Evolutionary conservation across 2,329 filamentous ascomycete genomes (phyloP), one percentile per base, ranked within the genome.

Genomic region (Fusarium irregulare): DNA sequence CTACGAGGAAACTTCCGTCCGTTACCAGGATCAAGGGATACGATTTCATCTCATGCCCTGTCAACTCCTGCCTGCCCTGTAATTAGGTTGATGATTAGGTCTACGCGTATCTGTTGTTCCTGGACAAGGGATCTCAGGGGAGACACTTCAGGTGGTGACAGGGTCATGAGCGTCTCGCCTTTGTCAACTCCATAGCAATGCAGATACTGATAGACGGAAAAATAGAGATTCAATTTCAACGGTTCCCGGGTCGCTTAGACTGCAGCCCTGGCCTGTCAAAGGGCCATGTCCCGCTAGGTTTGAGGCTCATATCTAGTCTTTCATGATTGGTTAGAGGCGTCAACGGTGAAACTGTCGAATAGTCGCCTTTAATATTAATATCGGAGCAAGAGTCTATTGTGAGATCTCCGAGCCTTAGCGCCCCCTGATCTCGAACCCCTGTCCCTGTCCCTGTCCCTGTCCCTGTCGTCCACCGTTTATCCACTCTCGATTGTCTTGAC

Each of bases 151-250:
- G 51, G 51, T 50, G 16, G 7, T 47, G 44, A 25, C 41, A 28
- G 28, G 30, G 13, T 34, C 23, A n/a, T 48, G 41, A 27, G 57
- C 61, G 66, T 66, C 61, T 56, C 47, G 58, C 42, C 58, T 40
- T 48, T n/a, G 30, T n/a, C 37, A 49, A 40, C 69, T 41, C 68
- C 68, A 68, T 71, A 65, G 16, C 32, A n/a, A 42, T 23, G 50
- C 37, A 59, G 23, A 42, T 51, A 50, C 64, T 71, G 68, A 72
- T 71, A 70, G 65, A 72, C 69, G 69, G 69, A 72, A 71, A 72
- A 71, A 72, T 51, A 54, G 11, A 32, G 14, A 40, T 30, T 13
- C 27, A 51, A 70, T 66, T 70, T 59, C 61, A 68, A 65, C 61
- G 25, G 21, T 45, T 16, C 37, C n/a, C 56, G 41, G 55, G 51